phyloP scores from a whole-genome alignment of 169 alveolate genomes.

The Toxoplasma gondii region DNA sequence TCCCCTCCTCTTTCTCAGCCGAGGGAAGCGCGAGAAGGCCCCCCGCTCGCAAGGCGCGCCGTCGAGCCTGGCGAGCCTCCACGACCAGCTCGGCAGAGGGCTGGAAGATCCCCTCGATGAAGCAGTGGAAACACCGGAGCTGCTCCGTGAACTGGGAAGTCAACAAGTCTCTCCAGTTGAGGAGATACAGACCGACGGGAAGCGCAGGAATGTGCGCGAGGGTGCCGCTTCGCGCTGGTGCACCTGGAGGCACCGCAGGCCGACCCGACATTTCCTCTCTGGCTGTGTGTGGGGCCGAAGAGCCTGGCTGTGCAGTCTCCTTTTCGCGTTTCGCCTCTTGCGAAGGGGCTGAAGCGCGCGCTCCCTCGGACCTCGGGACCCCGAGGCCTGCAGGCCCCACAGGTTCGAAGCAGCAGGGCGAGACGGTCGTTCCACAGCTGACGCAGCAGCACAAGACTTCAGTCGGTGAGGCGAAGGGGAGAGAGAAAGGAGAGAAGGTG shows the following conservation, averaged over 20 bases:
- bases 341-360: too few relatives aligned
- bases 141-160: constrained; percentile 13
- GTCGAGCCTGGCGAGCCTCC: neutral
- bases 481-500: neutral
- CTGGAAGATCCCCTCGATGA: constrained; percentile 58
- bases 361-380: neutral
- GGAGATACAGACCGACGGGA: neutral
- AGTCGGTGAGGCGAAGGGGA: neutral
- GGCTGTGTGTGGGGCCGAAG: neutral
- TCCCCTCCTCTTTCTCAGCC: neutral
- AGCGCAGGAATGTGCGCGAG: constrained; percentile 33
- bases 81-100: constrained; percentile 47
- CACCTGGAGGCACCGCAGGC: neutral
- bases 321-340: too few relatives aligned
- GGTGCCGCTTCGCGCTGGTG: neutral
- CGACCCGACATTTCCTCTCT: neutral
- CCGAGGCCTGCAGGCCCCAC: neutral
- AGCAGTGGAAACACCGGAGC: constrained; percentile 55
- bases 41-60: neutral
- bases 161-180: constrained; percentile 3
- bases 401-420: constrained; percentile 16
- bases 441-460: neutral
- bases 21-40: neutral
- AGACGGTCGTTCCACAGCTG: neutral
- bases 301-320: too few relatives aligned